Base-by-base conservation (phyloP, 2,329 filamentous ascomycete genomes). In the Cercospora sojina region DNA sequence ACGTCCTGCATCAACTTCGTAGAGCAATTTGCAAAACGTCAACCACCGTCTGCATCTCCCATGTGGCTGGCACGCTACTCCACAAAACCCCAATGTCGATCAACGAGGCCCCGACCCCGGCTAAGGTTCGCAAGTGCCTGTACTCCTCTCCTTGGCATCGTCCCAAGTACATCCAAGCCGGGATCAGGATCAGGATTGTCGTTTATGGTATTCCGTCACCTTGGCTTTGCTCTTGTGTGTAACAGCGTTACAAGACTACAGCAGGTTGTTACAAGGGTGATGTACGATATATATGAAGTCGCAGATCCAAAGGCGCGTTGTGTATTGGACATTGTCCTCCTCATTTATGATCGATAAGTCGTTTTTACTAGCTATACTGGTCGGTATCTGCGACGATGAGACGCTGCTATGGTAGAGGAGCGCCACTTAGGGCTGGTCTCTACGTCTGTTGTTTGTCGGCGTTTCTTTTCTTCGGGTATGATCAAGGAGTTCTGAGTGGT, bases 401-500 rank as follows among this genome's bases (percentile, higher is more conserved):
- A 31, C 64, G 62, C 58, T 67, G 66, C 55, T 71, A 71, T 58
- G 68, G 68, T 25, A 63, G 69, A 55, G 69, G 69, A 41, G 64
- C 64, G 38, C 68, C 69, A 20, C 27, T 71, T 57, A 62, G 69
- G 27, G 67, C 66, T 32, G 69, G 61, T 18, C 62, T 71, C 3
- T 71, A 71, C 43, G 66, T 68, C 23, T 63, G 64, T 43, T 71
- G 69, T 59, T 47, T 71, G 57, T 65, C 63, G 29, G 69, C 69
- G 5, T 71, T 71, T 57, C 53, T 71, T 57, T 71, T 70, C 57
- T 70, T 71, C 53, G 69, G 68, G 18, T 69, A 64, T 12, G 51
- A 67, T 23, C 66, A 67, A 62, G 70, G 71, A 12, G 71, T 73
- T 10, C 49, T 73, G 3, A 64, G 65, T 16, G 71, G 71, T 12